Conservation (phyloP, 192 early-diverging fungal species). For the Rhizophagus sp. region DNA sequence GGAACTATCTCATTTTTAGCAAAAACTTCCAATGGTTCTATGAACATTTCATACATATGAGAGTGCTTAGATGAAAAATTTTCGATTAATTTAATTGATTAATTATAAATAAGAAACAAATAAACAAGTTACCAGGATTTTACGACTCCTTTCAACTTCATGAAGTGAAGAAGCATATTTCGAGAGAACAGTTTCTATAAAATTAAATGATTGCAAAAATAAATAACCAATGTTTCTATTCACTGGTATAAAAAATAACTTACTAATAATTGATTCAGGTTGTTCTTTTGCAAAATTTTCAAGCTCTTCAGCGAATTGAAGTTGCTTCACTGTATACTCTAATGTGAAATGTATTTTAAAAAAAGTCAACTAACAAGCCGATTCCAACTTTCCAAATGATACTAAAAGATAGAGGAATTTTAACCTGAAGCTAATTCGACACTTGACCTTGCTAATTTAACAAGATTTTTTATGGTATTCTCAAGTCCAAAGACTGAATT, state of each 20-base stretch:
- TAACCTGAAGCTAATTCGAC: slow-evolving; percentile 55
- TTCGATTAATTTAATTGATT: neutral
- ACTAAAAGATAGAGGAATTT: neutral
- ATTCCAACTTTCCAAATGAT: too few species aligned
- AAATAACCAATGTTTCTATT: neutral
- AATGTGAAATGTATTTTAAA: neutral
- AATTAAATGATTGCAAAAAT: neutral
- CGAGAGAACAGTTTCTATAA: slow-evolving; percentile 49
- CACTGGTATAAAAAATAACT: neutral
- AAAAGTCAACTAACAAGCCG: neutral
- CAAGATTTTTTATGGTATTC: slow-evolving; percentile 49
- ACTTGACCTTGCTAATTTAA: slow-evolving; percentile 54
- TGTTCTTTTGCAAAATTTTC: slow-evolving; percentile 50
- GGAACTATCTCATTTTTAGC: slow-evolving; percentile 54
- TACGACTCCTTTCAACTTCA: slow-evolving; percentile 56
- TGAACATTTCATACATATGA: slow-evolving; percentile 69
- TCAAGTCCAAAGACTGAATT: slow-evolving; percentile 55
- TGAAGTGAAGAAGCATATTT: slow-evolving; percentile 55
- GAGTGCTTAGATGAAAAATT: slow-evolving; percentile 44
- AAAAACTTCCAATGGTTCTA: slow-evolving; percentile 68
- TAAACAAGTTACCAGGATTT: slow-evolving; percentile 42
- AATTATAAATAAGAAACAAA: neutral
- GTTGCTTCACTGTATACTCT: slow-evolving; percentile 54
- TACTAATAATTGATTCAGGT: slow-evolving; percentile 47
- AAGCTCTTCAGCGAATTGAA: slow-evolving; percentile 56